Evolutionary conservation across 345 rosid genomes (phyloP).

Genomic region (Raphanus raphanistrum): DNA sequence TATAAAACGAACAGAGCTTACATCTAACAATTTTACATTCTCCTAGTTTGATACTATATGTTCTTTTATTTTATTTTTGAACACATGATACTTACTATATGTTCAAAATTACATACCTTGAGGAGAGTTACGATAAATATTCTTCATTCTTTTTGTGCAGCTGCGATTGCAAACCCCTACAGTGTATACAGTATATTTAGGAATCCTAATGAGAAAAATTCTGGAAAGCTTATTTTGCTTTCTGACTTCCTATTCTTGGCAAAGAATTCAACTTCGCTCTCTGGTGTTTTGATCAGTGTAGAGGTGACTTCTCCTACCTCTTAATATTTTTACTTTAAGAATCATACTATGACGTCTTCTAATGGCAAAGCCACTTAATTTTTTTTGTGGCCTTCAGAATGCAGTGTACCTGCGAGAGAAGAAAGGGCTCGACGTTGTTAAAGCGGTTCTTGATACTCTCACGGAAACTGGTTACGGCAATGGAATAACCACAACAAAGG

Average conservation of each 20-base stretch:
- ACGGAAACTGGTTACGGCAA: neutral
- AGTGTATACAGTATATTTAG: slow-evolving; percentile 34
- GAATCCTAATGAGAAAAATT: slow-evolving; percentile 50
- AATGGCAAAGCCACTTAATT: neutral
- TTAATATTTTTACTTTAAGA: neutral
- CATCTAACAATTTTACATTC: neutral
- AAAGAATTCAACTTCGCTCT: slow-evolving; percentile 51
- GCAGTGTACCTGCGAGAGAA: neutral
- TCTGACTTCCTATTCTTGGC: slow-evolving; percentile 63
- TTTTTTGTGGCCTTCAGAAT: neutral
- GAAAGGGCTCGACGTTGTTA: neutral
- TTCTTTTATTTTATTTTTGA: no score
- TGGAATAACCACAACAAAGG: slow-evolving; percentile 36
- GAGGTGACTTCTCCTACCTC: slow-evolving; percentile 56
- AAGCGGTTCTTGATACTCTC: neutral
- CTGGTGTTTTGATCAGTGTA: slow-evolving; percentile 66
- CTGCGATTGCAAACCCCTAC: slow-evolving; percentile 47
- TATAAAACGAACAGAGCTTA: no score
- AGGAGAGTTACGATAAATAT: neutral
- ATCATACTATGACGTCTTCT: neutral
- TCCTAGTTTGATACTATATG: neutral
- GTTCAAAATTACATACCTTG: neutral
- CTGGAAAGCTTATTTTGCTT: slow-evolving; percentile 52
- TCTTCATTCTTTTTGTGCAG: slow-evolving; percentile 19
- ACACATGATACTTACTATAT: neutral